Evolutionary conservation across 257 asterid species (phyloP), one percentile per base, ranked within the genome.

Genomic region (Solanum lycopersicoides): DNA sequence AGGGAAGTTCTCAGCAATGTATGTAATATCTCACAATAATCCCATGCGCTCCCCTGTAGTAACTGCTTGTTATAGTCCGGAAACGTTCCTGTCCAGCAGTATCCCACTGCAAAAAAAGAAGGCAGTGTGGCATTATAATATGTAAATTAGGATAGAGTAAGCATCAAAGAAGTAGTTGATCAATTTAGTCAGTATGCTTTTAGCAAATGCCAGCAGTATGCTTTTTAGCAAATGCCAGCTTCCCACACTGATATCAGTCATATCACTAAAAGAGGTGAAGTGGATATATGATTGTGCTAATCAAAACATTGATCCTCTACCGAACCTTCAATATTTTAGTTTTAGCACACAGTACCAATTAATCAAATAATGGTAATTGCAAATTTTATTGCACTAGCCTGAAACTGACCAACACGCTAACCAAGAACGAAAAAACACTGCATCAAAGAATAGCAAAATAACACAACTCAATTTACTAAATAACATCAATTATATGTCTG

Each of bases 1-100:
- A 79, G 16, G 80, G 50, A 75, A 88, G 82, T 59, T 84, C 37
- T 30, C 86, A 32, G 7, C 30, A 90, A 84, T 86, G 74, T 34
- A 86, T 18, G 18, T 32, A 82, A 50, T 82, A 73, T 85, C 98
- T 96, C 94, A 96, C 99, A 86, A 95, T 95, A 85, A 96, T 96
- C 90, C 99, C 99, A 84, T 96, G 99, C 84, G 99, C 99, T 91
- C 99, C 99, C 77, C 99, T 95, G 88, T 96, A 96, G 88, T 96
- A 96, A 91, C 99, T 96, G 98, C 99, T 96, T 53, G 99, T 96
- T 93, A 96, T 96, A 42, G 99, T 96, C 90, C 99, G 92, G 89
- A 96, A 96, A 53, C 99, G 96, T 90, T 96, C 99, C 93, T 96
- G 99, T 86, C 99, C 99, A 87, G 99, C 99, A 60, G 99, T 96